Evolutionary conservation across 2,329 filamentous ascomycete genomes (phyloP), one percentile per base, ranked within the genome.

Genomic region (Nothomitra cinnamomea): DNA sequence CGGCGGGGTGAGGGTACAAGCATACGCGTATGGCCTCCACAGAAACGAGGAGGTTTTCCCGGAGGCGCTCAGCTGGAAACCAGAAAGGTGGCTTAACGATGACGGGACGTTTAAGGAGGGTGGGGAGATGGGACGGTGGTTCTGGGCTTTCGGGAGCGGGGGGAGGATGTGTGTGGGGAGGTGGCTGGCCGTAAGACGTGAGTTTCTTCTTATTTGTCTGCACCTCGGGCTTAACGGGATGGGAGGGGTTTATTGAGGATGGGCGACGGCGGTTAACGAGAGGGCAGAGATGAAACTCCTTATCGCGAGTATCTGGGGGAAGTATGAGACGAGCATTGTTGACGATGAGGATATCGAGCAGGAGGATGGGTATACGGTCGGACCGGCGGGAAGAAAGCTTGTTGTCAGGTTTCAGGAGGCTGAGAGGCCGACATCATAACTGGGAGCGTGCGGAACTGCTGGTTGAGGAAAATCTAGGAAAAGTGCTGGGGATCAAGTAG

Each of bases 211-310:
- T 32, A 10, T 10, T 32, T 32, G 28, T 5, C 28, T 32, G 10
- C 10, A 5, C 10, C 28, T 32, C 28, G 4, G 28, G 28, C 10
- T 32, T 32, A n/a, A n/a, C n/a, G n/a, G n/a, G n/a, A n/a, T n/a
- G n/a, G n/a, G n/a, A n/a, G n/a, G n/a, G n/a, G n/a, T n/a, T n/a
- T n/a, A n/a, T n/a, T n/a, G n/a, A n/a, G n/a, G n/a, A n/a, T n/a
- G n/a, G 28, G 28, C 28, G 28, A 32, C 4, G 28, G 28, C 28
- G 28, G 5, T 10, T 32, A 10, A 32, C 28, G 4, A 66, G 42
- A 12, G 8, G 12, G n/a, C 60, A 82, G 83, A 86, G 58, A 85
- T 88, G 69, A 88, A 88, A 65, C 71, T 83, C 47, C 76, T 83
- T 3, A 68, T 83, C 32, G 82, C 82, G 0, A 76, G 78, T 1